Evolutionary conservation across 192 early-diverging fungal genomes (phyloP).

Genomic region (Linderina pennispora): DNA sequence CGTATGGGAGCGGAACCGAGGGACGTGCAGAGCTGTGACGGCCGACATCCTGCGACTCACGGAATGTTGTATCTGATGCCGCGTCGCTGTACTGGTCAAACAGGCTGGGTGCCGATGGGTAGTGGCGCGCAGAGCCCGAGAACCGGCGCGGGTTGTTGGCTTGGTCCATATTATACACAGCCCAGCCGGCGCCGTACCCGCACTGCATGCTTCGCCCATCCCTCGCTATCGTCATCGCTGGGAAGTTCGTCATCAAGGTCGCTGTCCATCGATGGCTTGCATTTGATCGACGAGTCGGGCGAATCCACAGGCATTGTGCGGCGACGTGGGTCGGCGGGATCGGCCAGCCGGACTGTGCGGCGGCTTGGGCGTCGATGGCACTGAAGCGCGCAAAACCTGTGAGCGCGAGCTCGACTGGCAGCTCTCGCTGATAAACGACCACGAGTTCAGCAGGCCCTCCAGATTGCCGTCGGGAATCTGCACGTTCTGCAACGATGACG

Average conservation of each 20-base stretch:
- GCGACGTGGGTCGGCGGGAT: no score
- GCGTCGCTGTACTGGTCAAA: constrained; percentile 2
- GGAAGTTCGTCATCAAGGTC: no score
- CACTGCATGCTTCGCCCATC: no score
- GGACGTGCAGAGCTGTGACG: background rate
- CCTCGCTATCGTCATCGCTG: no score
- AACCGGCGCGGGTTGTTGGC: background rate
- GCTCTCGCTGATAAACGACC: constrained; percentile 21
- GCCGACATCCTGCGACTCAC: background rate
- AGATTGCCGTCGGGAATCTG: constrained; percentile 31
- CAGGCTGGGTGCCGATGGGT: constrained; percentile 27
- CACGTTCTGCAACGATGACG: constrained; percentile 13
- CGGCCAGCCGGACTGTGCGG: no score
- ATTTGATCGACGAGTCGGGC: no score
- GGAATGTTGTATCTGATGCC: constrained; percentile 3
- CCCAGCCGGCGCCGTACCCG: no score
- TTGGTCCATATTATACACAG: no score
- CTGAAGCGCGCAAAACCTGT: no score
- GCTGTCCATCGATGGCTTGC: no score
- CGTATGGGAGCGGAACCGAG: constrained; percentile 3
- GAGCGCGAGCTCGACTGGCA: background rate
- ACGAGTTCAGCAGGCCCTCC: constrained; percentile 32
- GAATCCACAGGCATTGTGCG: no score
- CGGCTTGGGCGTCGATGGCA: no score
- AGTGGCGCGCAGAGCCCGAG: constrained; percentile 1